These are phyloP conservation scores for Quercus engelmannii DNA, from an alignment of 306 rosid species.

Conservation along the genomic window DNA sequence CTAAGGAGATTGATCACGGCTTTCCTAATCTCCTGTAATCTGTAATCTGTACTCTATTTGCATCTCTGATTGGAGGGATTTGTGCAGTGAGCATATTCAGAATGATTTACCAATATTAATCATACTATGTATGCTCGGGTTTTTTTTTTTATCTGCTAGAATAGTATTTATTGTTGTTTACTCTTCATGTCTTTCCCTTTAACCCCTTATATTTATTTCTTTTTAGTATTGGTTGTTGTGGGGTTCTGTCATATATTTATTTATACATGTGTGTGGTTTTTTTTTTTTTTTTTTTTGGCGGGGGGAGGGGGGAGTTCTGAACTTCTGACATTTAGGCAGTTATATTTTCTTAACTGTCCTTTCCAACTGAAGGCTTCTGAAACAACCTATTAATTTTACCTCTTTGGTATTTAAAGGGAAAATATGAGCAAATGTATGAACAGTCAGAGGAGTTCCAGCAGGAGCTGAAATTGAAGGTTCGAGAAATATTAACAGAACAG, in stretches of 20 bases:
- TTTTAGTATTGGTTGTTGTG: background rate
- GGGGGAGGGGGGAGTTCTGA: background rate
- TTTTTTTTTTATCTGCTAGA: background rate
- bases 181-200: background rate
- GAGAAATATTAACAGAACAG: constrained; percentile 91
- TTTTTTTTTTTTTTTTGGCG: too few relatives aligned
- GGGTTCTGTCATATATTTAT: background rate
- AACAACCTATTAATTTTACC: constrained; percentile 6
- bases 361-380: constrained; percentile 2
- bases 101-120: background rate
- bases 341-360: background rate
- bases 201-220: background rate
- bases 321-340: background rate
- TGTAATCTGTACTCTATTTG: background rate
- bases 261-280: too few relatives aligned
- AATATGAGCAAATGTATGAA: constrained; percentile 84
- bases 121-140: background rate
- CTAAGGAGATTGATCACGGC: background rate
- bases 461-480: constrained; percentile 86
- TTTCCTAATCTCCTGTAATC: background rate
- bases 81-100: background rate
- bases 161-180: background rate
- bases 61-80: background rate
- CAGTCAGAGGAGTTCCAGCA: constrained; percentile 78
- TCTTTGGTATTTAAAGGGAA: constrained; percentile 55